These are phyloP conservation scores for Novakomyces olei DNA, from an alignment of 805 yeast species.

Conservation along the genomic window DNA sequence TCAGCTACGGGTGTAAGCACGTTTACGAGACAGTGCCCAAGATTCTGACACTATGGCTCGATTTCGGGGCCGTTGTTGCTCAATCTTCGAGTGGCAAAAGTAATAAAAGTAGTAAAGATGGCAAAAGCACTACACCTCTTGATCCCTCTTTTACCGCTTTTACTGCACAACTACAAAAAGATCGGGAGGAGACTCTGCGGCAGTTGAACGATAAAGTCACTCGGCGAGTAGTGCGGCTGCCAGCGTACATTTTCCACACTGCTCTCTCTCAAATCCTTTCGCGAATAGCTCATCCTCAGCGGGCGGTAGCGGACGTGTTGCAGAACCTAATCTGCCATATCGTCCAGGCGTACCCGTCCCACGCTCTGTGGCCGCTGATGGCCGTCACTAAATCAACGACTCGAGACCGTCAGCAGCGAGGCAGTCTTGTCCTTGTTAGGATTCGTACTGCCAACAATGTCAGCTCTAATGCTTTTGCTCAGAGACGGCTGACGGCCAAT, in stretches of 20 bases:
- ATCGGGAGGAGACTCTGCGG: slow-evolving; percentile 7
- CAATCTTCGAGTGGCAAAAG: no score
- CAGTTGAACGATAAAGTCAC: slow-evolving; percentile 1
- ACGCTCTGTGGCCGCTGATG: slow-evolving; percentile 65
- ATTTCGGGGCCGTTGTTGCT: slow-evolving; percentile 21
- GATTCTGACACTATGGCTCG: slow-evolving; percentile 66
- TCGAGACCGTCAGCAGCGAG: slow-evolving; percentile 24
- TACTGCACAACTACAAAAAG: no score
- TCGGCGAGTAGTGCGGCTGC: slow-evolving; percentile 1
- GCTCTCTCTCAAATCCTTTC: slow-evolving; percentile 74
- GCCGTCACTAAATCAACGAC: slow-evolving; percentile 44
- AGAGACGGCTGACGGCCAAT: neutral
- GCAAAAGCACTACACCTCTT: no score
- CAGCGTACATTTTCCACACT: slow-evolving; percentile 35
- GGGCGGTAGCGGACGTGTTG: slow-evolving; percentile 32
- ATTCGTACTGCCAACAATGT: no score
- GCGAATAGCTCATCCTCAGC: slow-evolving; percentile 43
- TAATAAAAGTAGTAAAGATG: slow-evolving; percentile 8
- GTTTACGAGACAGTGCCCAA: slow-evolving; percentile 74
- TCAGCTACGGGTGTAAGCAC: slow-evolving; percentile 39
- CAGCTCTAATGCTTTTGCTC: neutral
- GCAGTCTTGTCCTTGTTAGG: slow-evolving; percentile 20
- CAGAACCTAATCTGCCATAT: slow-evolving; percentile 35
- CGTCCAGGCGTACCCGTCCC: slow-evolving; percentile 47
- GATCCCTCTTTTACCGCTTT: no score